Conservation (phyloP, 345 rosid genomes). For the Hibiscus mutabilis region DNA sequence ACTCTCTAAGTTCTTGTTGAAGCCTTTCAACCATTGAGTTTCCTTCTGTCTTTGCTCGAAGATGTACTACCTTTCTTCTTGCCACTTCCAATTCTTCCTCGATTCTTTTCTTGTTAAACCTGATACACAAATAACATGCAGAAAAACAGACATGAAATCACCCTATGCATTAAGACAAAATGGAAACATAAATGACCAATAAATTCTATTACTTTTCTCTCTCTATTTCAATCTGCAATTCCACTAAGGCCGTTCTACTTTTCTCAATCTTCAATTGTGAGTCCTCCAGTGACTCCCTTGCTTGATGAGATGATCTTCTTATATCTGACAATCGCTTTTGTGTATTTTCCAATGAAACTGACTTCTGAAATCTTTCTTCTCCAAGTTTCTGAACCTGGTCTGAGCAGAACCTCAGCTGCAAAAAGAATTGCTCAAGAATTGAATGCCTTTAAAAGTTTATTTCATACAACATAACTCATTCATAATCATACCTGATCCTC, state of each 20-base stretch:
- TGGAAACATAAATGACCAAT: not conserved
- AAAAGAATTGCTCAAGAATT: slow-evolving; percentile 12
- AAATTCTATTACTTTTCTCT: slow-evolving; percentile 51
- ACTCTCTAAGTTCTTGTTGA: slow-evolving; percentile 69
- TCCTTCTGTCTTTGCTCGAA: slow-evolving; percentile 62
- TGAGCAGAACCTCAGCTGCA: slow-evolving; percentile 65
- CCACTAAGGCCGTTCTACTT: slow-evolving; percentile 43
- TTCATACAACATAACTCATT: not conserved
- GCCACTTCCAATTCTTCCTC: slow-evolving; percentile 71
- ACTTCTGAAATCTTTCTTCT: slow-evolving; percentile 56
- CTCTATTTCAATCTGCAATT: slow-evolving; percentile 56
- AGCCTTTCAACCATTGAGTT: slow-evolving; percentile 67
- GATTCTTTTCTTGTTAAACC: slow-evolving; percentile 70
- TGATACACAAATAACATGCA: slow-evolving; percentile 17
- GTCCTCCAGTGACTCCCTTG: slow-evolving; percentile 56
- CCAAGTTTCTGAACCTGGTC: slow-evolving; percentile 72
- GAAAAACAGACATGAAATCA: not conserved
- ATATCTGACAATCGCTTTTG: slow-evolving; percentile 59
- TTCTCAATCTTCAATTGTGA: slow-evolving; percentile 52
- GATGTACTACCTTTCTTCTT: slow-evolving; percentile 55
- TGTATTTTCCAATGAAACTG: slow-evolving; percentile 40
- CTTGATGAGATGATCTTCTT: slow-evolving; percentile 50
- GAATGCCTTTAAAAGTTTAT: not conserved
- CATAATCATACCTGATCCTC: slow-evolving; percentile 87
- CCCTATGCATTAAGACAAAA: not conserved